Evolutionary conservation across 768 basidiomycete species (phyloP).

Genomic region (Tremella fuciformis): DNA sequence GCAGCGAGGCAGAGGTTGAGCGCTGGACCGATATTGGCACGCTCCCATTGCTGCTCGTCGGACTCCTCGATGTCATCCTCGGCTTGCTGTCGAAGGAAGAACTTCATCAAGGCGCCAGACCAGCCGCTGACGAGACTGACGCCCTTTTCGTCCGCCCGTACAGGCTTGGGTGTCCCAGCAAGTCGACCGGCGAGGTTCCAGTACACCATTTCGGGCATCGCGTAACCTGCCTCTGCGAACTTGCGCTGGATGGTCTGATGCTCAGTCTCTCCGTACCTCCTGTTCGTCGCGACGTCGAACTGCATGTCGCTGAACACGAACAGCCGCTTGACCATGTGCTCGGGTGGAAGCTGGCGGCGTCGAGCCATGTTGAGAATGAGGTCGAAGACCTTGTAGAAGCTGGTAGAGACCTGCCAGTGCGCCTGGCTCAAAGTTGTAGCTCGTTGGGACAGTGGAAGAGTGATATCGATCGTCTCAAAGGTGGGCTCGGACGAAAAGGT

Average conservation of each 20-base stretch:
- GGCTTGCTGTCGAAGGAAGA: slow-evolving; percentile 59
- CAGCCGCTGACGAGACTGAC: slow-evolving; percentile 71
- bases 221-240: slow-evolving; percentile 65
- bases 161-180: slow-evolving; percentile 55
- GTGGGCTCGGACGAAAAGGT: slow-evolving; percentile 62
- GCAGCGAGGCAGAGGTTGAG: background rate
- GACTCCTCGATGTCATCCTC: slow-evolving; percentile 17
- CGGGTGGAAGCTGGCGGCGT: slow-evolving; percentile 60
- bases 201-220: slow-evolving; percentile 69
- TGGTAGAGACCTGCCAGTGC: slow-evolving; percentile 62
- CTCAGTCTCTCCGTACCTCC: slow-evolving; percentile 59
- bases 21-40: background rate
- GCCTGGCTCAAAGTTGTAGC: slow-evolving; percentile 52
- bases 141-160: slow-evolving; percentile 59
- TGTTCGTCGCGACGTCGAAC: slow-evolving; percentile 57
- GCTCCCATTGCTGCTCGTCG: slow-evolving; percentile 9
- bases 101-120: slow-evolving; percentile 67
- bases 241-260: slow-evolving; percentile 60
- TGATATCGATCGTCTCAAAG: slow-evolving; percentile 57
- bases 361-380: slow-evolving; percentile 65
- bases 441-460: slow-evolving; percentile 38
- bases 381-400: slow-evolving; percentile 56
- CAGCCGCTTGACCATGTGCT: slow-evolving; percentile 71
- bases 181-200: slow-evolving; percentile 59
- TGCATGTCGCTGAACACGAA: slow-evolving; percentile 80